Evolutionary conservation across 2,329 filamentous ascomycete genomes (phyloP).

Genomic region (Zymoseptoria crescenta): DNA sequence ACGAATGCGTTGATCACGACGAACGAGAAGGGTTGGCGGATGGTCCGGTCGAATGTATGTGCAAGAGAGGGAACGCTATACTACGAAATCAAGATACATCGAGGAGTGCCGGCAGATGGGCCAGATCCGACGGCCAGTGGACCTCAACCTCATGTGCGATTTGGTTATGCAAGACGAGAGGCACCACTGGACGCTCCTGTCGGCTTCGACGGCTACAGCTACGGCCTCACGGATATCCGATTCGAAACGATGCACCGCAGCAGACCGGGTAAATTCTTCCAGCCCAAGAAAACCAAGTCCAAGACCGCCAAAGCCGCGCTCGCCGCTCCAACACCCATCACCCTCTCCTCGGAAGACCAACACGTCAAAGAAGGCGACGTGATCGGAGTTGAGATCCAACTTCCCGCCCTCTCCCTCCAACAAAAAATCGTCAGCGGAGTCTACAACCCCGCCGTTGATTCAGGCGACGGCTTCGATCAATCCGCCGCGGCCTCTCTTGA

Average conservation of each 20-base stretch:
- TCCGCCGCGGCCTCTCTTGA: constrained; percentile 29
- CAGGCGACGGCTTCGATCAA: constrained; percentile 47
- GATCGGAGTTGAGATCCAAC: constrained; percentile 83
- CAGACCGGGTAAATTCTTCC: constrained; percentile 76
- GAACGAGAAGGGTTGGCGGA: constrained; percentile 87
- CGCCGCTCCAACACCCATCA: constrained; percentile 40
- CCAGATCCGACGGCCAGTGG: constrained; percentile 32
- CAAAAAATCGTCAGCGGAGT: constrained; percentile 79
- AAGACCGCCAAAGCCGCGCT: constrained; percentile 38
- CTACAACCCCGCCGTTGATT: constrained; percentile 79
- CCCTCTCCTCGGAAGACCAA: constrained; percentile 46
- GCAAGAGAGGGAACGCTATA: constrained; percentile 85
- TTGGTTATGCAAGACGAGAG: constrained; percentile 79
- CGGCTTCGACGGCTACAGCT: constrained; percentile 86
- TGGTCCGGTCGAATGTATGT: constrained; percentile 82
- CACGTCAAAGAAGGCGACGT: constrained; percentile 85
- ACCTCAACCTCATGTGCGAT: constrained; percentile 58
- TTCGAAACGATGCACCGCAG: constrained; percentile 93
- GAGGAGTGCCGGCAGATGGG: constrained; percentile 53
- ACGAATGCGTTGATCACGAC: constrained; percentile 68
- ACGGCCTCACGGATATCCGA: constrained; percentile 79
- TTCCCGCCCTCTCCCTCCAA: constrained; percentile 78
- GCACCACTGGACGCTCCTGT: constrained; percentile 76
- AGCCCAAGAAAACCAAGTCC: constrained; percentile 28
- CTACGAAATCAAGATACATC: constrained; percentile 85